Conservation (phyloP, 2,329 filamentous ascomycete species). For the Teratosphaeria nubilosa region DNA sequence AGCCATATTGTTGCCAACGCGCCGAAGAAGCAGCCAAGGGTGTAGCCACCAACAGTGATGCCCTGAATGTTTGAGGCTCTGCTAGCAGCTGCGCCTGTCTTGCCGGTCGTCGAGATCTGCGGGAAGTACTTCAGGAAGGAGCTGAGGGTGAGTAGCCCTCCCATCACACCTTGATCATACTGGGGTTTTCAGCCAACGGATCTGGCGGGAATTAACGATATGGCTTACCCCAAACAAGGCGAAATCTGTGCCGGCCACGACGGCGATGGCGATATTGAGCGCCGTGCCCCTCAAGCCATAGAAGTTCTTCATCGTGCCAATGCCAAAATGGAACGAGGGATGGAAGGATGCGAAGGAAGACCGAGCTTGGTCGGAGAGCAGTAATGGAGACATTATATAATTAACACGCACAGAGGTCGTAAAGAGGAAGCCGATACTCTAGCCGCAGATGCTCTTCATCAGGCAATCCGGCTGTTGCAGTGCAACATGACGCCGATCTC, state of each 20-base stretch:
- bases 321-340: not conserved
- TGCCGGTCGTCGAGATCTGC: constrained; percentile 24
- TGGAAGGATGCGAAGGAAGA: not conserved
- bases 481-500: not conserved
- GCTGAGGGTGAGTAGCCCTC: constrained; percentile 33
- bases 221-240: constrained; percentile 15
- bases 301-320: constrained; percentile 15
- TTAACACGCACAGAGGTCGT: not conserved
- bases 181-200: not conserved
- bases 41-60: constrained; percentile 20
- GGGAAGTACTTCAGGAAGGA: constrained; percentile 35
- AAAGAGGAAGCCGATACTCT: not conserved
- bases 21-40: constrained; percentile 35
- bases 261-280: constrained; percentile 32
- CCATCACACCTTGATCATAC: constrained; percentile 29
- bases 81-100: not conserved
- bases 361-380: not conserved
- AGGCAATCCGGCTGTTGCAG: not conserved
- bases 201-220: not conserved
- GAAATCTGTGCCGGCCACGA: constrained; percentile 28
- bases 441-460: not conserved
- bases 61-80: constrained; percentile 20
- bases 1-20: constrained; percentile 40
- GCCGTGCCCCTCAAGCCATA: constrained; percentile 31
- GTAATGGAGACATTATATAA: not conserved